Evolutionary conservation across 2,329 filamentous ascomycete species (phyloP).

Genomic region (Ampelomyces quisqualis): DNA sequence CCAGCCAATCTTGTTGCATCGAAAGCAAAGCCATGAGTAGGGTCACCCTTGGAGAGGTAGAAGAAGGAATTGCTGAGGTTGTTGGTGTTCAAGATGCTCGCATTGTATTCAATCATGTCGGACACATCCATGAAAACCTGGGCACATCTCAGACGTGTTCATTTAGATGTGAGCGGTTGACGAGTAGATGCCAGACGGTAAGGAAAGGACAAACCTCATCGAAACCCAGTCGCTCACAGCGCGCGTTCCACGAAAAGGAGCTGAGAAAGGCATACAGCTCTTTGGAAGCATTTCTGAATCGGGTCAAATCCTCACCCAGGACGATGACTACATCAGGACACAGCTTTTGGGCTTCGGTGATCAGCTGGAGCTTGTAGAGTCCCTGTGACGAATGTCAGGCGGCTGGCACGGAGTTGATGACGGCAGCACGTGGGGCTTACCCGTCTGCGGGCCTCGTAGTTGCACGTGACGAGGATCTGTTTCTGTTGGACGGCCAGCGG

Average conservation of each 20-base stretch:
- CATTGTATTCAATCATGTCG: conserved; percentile 81
- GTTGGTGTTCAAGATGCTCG: conserved; percentile 66
- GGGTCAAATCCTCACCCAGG: conserved; percentile 71
- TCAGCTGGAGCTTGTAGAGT: conserved; percentile 79
- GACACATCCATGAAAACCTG: conserved; percentile 76
- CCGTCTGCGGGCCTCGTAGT: conserved; percentile 80
- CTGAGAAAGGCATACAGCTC: conserved; percentile 71
- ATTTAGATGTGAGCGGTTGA: background rate
- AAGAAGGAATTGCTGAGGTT: conserved; percentile 74
- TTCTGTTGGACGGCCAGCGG: conserved; percentile 90
- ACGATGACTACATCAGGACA: conserved; percentile 84
- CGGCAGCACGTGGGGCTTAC: conserved; percentile 31
- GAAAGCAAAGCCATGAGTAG: conserved; percentile 76
- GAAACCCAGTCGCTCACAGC: conserved; percentile 80
- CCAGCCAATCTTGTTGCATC: conserved; percentile 70
- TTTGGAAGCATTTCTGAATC: conserved; percentile 86
- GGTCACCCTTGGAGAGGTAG: conserved; percentile 69
- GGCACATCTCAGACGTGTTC: conserved; percentile 3
- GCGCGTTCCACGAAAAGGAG: conserved; percentile 73
- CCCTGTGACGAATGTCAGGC: conserved; percentile 44
- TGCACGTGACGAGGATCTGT: conserved; percentile 69
- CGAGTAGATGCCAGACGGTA: background rate
- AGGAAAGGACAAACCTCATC: conserved; percentile 67
- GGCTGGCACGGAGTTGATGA: conserved; percentile 10
- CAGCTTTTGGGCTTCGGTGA: conserved; percentile 74